A percentile compares a stretch with the other conserved stretches of the same genome.
These are phyloP conservation scores for Paraleonurus japonicus DNA, from an alignment of 257 asterid species.

Conservation along the genomic window DNA sequence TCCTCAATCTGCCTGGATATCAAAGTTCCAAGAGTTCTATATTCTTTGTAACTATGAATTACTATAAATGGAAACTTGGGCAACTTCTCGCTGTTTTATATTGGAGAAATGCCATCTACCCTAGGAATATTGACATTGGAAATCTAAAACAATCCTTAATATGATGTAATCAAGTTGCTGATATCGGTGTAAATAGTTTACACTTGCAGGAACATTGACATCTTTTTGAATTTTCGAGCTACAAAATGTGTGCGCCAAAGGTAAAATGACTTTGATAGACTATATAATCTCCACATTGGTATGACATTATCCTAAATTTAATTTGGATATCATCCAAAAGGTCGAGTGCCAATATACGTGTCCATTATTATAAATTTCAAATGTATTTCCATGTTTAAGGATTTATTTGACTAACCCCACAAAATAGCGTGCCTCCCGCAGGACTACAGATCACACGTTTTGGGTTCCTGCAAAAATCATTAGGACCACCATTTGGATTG, in stretches of 20 bases:
- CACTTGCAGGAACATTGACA: slow-evolving; percentile 9
- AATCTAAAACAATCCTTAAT: neutral
- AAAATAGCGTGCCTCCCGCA: neutral
- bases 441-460: neutral
- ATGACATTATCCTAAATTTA: neutral
- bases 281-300: neutral
- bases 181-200: neutral
- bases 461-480: slow-evolving; percentile 7
- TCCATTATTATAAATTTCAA: neutral
- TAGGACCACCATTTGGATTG: slow-evolving; percentile 42
- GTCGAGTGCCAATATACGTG: neutral
- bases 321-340: neutral
- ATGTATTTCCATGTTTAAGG: neutral
- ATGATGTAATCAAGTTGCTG: neutral
- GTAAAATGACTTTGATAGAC: neutral
- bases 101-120: neutral
- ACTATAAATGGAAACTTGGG: slow-evolving; percentile 35
- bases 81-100: slow-evolving; percentile 2
- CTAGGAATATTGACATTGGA: slow-evolving; percentile 8
- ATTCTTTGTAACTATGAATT: slow-evolving; percentile 7
- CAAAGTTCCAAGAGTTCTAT: neutral
- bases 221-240: neutral
- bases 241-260: neutral
- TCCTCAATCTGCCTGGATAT: slow-evolving; percentile 4
- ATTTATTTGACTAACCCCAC: neutral